These are phyloP conservation scores for Aschersonia sp. DNA, from an alignment of 2,329 filamentous ascomycete species.

Conservation along the genomic window DNA sequence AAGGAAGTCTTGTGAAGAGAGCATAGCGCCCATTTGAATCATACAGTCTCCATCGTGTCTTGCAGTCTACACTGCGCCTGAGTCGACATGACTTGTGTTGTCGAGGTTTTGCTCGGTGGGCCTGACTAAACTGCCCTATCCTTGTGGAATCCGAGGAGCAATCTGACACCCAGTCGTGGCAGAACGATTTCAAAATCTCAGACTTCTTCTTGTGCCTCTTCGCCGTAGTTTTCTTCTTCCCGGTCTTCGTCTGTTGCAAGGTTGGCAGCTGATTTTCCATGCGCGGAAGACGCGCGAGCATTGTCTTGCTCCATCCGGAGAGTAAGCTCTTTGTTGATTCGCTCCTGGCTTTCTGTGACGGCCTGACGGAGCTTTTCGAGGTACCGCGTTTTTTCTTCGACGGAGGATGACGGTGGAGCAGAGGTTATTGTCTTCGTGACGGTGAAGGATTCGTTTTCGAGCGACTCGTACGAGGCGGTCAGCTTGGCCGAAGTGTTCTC, in stretches of 20 bases:
- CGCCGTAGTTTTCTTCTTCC: slow-evolving; percentile 71
- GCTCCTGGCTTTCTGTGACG: slow-evolving; percentile 43
- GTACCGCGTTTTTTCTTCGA: slow-evolving; percentile 40
- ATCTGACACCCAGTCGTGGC: too few relatives aligned
- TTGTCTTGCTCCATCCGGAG: slow-evolving; percentile 62
- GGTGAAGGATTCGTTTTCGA: slow-evolving; percentile 31
- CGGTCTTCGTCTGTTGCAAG: slow-evolving; percentile 33
- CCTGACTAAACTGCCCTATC: too few relatives aligned
- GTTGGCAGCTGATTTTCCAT: not conserved
- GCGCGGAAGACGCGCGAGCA: slow-evolving; percentile 18
- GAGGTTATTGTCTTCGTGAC: slow-evolving; percentile 21
- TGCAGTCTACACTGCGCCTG: not conserved
- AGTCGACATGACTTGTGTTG: not conserved
- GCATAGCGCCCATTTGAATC: slow-evolving; percentile 8
- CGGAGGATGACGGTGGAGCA: slow-evolving; percentile 18
- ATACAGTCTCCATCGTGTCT: slow-evolving; percentile 7
- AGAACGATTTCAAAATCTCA: slow-evolving; percentile 5
- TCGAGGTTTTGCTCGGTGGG: not conserved
- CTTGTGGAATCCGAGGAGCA: too few relatives aligned
- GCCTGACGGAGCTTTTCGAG: slow-evolving; percentile 43
- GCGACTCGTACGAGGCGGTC: slow-evolving; percentile 38
- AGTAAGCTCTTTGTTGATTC: slow-evolving; percentile 58
- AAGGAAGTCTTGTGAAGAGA: not conserved
- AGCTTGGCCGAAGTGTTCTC: slow-evolving; percentile 12
- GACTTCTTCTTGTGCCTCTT: slow-evolving; percentile 61